Percentiles rank a stretch among this genome's conserved stretches.
Conservation (phyloP, 495 filamentous ascomycete genomes). For the Annulohypoxylon nitens region DNA sequence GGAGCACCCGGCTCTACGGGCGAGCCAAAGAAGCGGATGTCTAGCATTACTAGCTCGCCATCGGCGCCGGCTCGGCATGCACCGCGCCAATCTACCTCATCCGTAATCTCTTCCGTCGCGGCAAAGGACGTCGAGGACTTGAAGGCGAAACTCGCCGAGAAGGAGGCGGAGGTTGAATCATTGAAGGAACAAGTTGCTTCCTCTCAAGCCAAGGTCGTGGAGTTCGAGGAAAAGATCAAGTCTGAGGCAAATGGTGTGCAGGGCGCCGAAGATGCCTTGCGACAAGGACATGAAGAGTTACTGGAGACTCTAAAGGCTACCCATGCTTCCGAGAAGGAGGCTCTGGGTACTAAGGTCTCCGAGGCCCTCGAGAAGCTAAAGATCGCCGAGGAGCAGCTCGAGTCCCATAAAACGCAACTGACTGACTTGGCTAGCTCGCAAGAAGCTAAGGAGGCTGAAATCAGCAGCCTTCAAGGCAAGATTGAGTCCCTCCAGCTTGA, state of each 20-base stretch:
- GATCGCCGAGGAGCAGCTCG: slow-evolving; percentile 56
- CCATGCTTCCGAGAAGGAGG: slow-evolving; percentile 62
- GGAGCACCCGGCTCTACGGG: slow-evolving; percentile 52
- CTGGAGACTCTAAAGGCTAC: slow-evolving; percentile 60
- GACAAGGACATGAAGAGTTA: slow-evolving; percentile 57
- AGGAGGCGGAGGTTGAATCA: slow-evolving; percentile 62
- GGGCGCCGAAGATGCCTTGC: slow-evolving; percentile 49
- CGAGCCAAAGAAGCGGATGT: slow-evolving; percentile 66
- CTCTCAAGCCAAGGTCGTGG: slow-evolving; percentile 58
- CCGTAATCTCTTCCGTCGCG: slow-evolving; percentile 50
- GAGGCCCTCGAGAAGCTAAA: slow-evolving; percentile 60
- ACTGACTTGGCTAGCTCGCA: slow-evolving; percentile 53
- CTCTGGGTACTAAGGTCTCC: slow-evolving; percentile 55
- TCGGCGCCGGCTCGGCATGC: slow-evolving; percentile 49
- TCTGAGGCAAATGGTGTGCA: slow-evolving; percentile 45
- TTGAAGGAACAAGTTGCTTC: slow-evolving; percentile 56
- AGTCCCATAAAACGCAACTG: slow-evolving; percentile 53
- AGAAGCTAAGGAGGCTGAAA: slow-evolving; percentile 56
- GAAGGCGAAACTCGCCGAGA: slow-evolving; percentile 64
- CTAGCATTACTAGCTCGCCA: slow-evolving; percentile 52
- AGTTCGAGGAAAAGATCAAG: slow-evolving; percentile 56
- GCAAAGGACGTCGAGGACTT: slow-evolving; percentile 66
- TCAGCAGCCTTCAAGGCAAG: slow-evolving; percentile 58
- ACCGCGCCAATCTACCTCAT: slow-evolving; percentile 57
- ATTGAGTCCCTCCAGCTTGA: slow-evolving; percentile 58